Evolutionary conservation across 805 yeast genomes (phyloP).

Genomic region (Hanseniaspora valbyensis): DNA sequence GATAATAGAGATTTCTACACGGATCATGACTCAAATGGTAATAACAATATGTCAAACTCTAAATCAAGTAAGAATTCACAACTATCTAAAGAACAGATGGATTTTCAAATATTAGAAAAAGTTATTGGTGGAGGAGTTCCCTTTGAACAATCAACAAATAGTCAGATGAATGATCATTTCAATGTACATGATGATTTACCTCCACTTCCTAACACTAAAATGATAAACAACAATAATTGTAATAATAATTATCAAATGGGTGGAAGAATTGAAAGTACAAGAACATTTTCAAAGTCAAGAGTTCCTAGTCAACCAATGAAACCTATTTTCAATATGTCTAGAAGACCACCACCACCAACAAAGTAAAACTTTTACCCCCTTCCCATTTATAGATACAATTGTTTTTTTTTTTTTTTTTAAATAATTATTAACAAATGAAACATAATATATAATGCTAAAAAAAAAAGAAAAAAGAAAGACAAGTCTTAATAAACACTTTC

Average conservation of each 20-base stretch:
- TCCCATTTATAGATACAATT: slow-evolving; percentile 1
- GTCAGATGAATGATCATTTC: not conserved
- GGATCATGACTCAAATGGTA: not conserved
- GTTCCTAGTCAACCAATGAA: slow-evolving; percentile 19
- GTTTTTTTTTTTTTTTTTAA: not conserved
- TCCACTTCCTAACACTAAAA: slow-evolving; percentile 9
- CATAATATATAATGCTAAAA: not conserved
- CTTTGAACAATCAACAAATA: not conserved
- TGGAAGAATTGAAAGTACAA: slow-evolving; percentile 10
- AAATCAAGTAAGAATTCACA: slow-evolving; percentile 13
- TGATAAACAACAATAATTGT: not conserved
- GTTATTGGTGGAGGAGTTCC: slow-evolving; percentile 26
- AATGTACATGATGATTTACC: slow-evolving; percentile 9
- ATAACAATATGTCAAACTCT: not conserved
- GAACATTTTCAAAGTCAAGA: slow-evolving; percentile 8
- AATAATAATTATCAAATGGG: slow-evolving; percentile 3
- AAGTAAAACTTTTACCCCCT: no score
- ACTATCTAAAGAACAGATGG: slow-evolving; percentile 20
- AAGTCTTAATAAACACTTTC: not conserved
- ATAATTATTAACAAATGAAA: not conserved
- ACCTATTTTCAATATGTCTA: slow-evolving; percentile 10
- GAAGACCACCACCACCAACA: slow-evolving; percentile 18
- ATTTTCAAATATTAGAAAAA: slow-evolving; percentile 30
- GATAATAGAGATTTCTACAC: slow-evolving; percentile 13
- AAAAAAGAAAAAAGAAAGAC: not conserved